Percentiles rank a stretch among this genome's conserved stretches.
phyloP scores from a whole-genome alignment of 176 grass and related monocot species.

The Paspalum vaginatum region DNA sequence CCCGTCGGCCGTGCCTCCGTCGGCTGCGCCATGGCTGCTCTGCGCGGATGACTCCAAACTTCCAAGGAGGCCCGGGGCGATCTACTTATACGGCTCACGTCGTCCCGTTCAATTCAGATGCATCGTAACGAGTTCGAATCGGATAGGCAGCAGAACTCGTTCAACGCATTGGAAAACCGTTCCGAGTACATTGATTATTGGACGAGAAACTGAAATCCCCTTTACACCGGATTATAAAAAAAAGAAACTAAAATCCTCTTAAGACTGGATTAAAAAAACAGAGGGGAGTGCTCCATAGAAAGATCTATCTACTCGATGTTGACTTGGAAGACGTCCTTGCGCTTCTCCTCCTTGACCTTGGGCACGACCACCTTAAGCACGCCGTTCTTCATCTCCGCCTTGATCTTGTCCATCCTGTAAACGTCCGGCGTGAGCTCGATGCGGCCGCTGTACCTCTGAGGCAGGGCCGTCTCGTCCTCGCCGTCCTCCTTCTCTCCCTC shows the following conservation, averaged over 20 bases:
- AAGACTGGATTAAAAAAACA: too few species aligned
- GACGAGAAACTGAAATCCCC: not conserved
- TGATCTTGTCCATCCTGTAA: slow-evolving; percentile 82
- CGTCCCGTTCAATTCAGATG: too few species aligned
- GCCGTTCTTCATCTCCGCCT: slow-evolving; percentile 96
- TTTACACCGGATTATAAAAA: not conserved
- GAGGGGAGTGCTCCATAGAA: too few species aligned
- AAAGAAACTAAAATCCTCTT: not conserved
- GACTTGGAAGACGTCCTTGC: slow-evolving; percentile 77
- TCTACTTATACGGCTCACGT: too few species aligned
- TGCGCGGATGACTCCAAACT: too few species aligned
- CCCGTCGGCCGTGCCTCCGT: not conserved
- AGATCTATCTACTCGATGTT: slow-evolving; percentile 52
- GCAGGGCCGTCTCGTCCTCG: slow-evolving; percentile 23
- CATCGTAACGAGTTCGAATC: too few species aligned
- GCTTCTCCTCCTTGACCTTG: slow-evolving; percentile 73
- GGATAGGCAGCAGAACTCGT: too few species aligned
- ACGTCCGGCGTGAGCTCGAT: slow-evolving; percentile 66
- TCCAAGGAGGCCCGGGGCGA: too few species aligned
- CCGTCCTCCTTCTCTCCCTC: slow-evolving; percentile 64
- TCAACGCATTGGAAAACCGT: too few species aligned
- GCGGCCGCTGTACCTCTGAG: slow-evolving; percentile 55
- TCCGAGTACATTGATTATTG: not conserved
- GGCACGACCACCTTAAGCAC: slow-evolving; percentile 87
- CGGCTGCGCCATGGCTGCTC: not conserved